These are phyloP conservation scores for Xylaria bambusicola DNA, from an alignment of 495 filamentous ascomycete genomes.

Conservation along the genomic window DNA sequence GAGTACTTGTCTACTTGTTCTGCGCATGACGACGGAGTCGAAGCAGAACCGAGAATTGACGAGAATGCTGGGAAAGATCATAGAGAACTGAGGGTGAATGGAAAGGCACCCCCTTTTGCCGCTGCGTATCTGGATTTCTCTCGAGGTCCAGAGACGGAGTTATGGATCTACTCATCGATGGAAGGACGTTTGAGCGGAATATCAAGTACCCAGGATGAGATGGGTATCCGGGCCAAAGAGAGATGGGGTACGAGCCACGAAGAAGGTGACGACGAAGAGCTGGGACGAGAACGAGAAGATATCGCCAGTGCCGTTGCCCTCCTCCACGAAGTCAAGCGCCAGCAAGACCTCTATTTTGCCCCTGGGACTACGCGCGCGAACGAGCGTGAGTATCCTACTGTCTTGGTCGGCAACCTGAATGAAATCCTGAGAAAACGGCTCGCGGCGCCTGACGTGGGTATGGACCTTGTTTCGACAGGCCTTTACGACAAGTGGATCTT, in stretches of 20 bases:
- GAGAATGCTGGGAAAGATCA: no score
- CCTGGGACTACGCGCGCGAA: conserved; percentile 3
- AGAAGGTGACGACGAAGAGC: conserved; percentile 1
- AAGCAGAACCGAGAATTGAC: no score
- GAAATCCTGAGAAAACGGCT: conserved; percentile 30
- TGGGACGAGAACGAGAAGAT: not conserved
- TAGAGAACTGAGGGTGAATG: not conserved
- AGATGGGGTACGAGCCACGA: no score
- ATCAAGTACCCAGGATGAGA: no score
- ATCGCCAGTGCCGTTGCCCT: conserved; percentile 16
- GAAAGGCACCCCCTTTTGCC: conserved; percentile 33
- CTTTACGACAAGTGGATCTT: conserved; percentile 50
- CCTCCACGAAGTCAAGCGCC: conserved; percentile 23
- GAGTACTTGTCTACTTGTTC: not conserved
- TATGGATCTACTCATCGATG: conserved; percentile 59
- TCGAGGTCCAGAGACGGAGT: conserved; percentile 59
- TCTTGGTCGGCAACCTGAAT: conserved; percentile 37
- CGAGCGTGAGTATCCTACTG: conserved; percentile 5
- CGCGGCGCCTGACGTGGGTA: conserved; percentile 22
- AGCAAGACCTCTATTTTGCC: conserved; percentile 22
- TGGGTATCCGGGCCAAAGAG: no score
- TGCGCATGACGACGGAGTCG: no score
- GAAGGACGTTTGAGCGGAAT: conserved; percentile 38
- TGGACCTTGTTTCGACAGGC: conserved; percentile 24
- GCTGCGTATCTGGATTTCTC: conserved; percentile 62